phyloP scores from a whole-genome alignment of 345 rosid genomes.

The Mallotus nudiflorus region DNA sequence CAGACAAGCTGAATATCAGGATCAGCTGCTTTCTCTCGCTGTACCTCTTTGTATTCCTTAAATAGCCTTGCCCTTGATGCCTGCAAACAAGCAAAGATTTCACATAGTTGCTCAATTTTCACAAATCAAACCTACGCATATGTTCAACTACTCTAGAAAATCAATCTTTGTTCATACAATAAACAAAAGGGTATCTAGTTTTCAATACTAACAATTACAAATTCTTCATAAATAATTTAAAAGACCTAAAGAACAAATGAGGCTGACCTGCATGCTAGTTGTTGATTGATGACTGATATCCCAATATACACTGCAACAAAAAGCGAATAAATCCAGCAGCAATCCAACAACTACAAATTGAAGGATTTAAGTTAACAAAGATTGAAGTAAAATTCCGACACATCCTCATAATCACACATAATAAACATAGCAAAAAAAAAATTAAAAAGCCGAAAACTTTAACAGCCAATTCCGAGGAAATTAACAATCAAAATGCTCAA shows the following conservation, averaged over 20 bases:
- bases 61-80: conserved; percentile 92
- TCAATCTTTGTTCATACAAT: too few relatives aligned
- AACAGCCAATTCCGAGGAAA: neutral
- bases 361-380: neutral
- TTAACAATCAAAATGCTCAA: neutral
- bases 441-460: neutral
- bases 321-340: too few relatives aligned
- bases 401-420: too few relatives aligned
- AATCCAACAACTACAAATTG: neutral
- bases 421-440: too few relatives aligned
- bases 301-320: too few relatives aligned
- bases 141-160: neutral
- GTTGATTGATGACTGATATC: neutral
- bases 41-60: conserved; percentile 97
- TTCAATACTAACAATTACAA: neutral
- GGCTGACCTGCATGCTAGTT: conserved; percentile 16
- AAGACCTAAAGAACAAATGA: conserved; percentile 2
- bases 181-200: too few relatives aligned
- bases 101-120: too few relatives aligned
- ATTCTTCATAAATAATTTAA: neutral
- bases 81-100: too few relatives aligned
- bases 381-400: too few relatives aligned
- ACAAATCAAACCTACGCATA: neutral
- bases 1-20: conserved; percentile 93
- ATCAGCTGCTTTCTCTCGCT: conserved; percentile 87